A percentile compares a stretch with the other conserved stretches of the same genome.
Evolutionary conservation across 1,284 basidiomycete genomes (phyloP).

Genomic region (Testicularia cyperi): DNA sequence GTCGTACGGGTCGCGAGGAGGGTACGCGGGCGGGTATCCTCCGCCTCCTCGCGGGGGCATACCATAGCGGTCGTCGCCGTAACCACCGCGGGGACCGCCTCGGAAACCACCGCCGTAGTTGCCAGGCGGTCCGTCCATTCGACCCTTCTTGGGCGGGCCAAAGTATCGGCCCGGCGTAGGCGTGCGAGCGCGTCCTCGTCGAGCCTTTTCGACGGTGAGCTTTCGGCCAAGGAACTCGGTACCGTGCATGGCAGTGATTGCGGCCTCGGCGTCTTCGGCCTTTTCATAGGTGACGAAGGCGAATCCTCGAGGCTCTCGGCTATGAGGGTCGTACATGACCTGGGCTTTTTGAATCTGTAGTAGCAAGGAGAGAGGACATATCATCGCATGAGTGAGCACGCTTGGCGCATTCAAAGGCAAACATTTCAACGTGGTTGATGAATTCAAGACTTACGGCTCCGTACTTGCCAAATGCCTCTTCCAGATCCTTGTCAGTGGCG

Average conservation of each 20-base stretch:
- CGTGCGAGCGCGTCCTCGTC: constrained; percentile 87
- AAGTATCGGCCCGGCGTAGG: constrained; percentile 94
- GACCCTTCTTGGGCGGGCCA: constrained; percentile 77
- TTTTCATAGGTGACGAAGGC: constrained; percentile 95
- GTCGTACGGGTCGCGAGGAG: constrained; percentile 57
- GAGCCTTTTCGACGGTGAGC: constrained; percentile 87
- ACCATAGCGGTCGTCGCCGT: constrained; percentile 67
- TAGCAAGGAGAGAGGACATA: too few species aligned
- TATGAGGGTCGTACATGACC: constrained; percentile 96
- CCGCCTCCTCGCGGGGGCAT: constrained; percentile 74
- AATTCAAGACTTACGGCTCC: constrained; percentile 71
- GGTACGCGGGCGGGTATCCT: constrained; percentile 49
- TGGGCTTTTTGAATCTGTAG: constrained; percentile 70
- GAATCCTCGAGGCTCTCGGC: constrained; percentile 92
- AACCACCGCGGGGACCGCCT: constrained; percentile 28
- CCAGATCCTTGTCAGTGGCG: constrained; percentile 82
- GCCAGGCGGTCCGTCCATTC: constrained; percentile 62
- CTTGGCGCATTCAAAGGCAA: too few species aligned
- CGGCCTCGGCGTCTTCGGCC: constrained; percentile 82
- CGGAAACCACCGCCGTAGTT: constrained; percentile 36
- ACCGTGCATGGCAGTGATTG: constrained; percentile 77
- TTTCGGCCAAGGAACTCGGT: constrained; percentile 83
- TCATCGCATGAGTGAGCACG: too few species aligned
- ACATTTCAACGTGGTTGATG: too few species aligned
- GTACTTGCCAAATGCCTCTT: constrained; percentile 81